Evolutionary conservation across 23 red algal genomes (phyloP), one percentile per base, ranked within the genome.

Genomic region (Agarophyton chilense): DNA sequence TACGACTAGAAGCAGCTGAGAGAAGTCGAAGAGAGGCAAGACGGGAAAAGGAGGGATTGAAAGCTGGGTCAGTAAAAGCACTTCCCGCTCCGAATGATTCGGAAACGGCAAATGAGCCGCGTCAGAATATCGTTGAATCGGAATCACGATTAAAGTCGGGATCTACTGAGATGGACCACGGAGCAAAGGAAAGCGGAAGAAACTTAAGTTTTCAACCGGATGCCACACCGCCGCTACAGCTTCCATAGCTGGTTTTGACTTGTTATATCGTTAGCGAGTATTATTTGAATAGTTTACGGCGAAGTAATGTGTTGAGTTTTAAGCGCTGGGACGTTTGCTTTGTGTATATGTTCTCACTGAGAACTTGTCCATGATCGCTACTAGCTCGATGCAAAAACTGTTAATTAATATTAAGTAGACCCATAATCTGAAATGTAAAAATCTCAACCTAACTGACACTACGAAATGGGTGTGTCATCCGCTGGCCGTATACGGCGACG

Each of bases 1-100:
- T 53, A 13, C 56, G 64, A 1, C 45, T 91, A 19, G 88, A 91
- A 56, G 88, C 88, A 19, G 76, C 77, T 7, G 88, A 91, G 61
- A 16, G 64, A 41, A 72, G 50, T 42, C 65, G 77, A 42, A 35
- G 63, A 29, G 88, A 81, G 22, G 63, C 75, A 17, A 28, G 79
- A 17, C 22, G 46, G 24, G 61, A 79, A 77, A 78, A 89, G n/a
- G 85, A 89, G 38, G 35, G 35, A 44, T 45, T 63, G 61, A 86
- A 51, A 16, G 21, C 9, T 52, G 64, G 36, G 36, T 24, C 39
- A 43, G 68, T 74, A 33, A 74, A 74, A 47, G 68, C 68, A 19
- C 68, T 74, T 24, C 68, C 68, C 10, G 68, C 41, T 5, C 12
- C 68, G 10, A 21, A 74, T 38, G 68, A 25, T 46, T 74, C 41